Conservation (phyloP, 176 grass and related monocot species). For the Panicum miliaceum region DNA sequence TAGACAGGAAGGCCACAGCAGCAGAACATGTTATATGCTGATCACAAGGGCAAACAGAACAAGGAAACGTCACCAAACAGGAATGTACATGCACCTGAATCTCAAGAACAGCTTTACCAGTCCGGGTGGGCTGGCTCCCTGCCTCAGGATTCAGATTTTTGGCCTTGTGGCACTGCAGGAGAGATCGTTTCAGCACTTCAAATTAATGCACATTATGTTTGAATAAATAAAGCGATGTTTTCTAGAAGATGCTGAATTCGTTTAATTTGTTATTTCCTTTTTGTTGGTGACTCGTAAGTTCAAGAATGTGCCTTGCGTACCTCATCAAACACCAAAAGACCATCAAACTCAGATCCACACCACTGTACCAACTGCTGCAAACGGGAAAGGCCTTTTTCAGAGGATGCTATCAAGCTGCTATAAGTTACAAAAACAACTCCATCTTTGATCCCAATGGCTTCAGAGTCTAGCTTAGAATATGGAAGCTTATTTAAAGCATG, state of each 20-base stretch:
- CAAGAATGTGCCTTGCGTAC: slow-evolving; percentile 37
- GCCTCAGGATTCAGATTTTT: slow-evolving; percentile 98
- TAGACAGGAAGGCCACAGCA: slow-evolving; percentile 8
- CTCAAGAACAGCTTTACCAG: slow-evolving; percentile 94
- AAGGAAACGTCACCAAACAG: slow-evolving; percentile 29
- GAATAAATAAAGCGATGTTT: slow-evolving; percentile 5
- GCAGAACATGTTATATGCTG: not conserved
- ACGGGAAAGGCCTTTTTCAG: slow-evolving; percentile 93
- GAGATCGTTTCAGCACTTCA: slow-evolving; percentile 20
- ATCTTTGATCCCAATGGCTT: slow-evolving; percentile 85
- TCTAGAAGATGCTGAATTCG: slow-evolving; percentile 13
- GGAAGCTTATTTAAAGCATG: slow-evolving; percentile 97
- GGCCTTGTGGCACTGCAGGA: slow-evolving; percentile 94
- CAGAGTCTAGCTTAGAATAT: slow-evolving; percentile 96
- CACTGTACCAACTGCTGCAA: slow-evolving; percentile 97
- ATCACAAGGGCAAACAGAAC: slow-evolving; percentile 15
- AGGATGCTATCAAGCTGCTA: slow-evolving; percentile 97
- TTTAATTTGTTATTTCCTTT: slow-evolving; percentile 18
- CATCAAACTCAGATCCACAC: slow-evolving; percentile 88
- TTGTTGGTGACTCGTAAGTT: not conserved
- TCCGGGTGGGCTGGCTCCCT: slow-evolving; percentile 92
- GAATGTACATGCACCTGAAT: slow-evolving; percentile 56
- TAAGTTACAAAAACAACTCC: slow-evolving; percentile 97
- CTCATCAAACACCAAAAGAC: slow-evolving; percentile 94
- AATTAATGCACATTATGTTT: not conserved